These are phyloP conservation scores for Diaporthe destruens DNA, from an alignment of 2,329 filamentous ascomycete species.

Conservation along the genomic window DNA sequence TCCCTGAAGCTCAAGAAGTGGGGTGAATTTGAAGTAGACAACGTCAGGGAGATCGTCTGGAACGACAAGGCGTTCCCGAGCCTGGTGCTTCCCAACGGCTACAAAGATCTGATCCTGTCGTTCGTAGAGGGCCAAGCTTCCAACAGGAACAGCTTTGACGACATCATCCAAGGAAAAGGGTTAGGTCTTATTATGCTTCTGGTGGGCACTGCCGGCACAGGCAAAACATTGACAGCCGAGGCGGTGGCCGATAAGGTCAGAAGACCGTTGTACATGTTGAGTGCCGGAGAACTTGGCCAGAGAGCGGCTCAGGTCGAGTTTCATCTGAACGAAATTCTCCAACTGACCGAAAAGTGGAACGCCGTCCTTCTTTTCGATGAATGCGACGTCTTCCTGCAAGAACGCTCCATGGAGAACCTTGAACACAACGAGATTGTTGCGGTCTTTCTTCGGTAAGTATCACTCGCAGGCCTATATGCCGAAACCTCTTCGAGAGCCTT, in stretches of 20 bases:
- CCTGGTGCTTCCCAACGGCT: background rate
- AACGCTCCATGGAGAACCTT: background rate
- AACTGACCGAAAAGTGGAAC: background rate
- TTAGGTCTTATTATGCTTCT: constrained; percentile 52
- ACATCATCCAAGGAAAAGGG: constrained; percentile 52
- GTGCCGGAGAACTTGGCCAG: constrained; percentile 18
- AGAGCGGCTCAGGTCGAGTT: background rate
- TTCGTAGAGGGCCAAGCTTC: background rate
- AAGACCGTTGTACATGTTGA: background rate
- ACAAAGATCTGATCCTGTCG: background rate
- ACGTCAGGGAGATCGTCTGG: background rate
- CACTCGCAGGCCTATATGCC: too few species aligned
- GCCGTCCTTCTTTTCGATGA: constrained; percentile 24
- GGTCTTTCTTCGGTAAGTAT: constrained; percentile 2
- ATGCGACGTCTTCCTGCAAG: background rate
- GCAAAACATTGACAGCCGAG: constrained; percentile 54
- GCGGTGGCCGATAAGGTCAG: constrained; percentile 2
- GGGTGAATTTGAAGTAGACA: background rate
- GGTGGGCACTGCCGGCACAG: constrained; percentile 51
- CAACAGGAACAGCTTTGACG: constrained; percentile 45
- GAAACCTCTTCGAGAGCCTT: background rate
- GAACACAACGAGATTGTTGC: constrained; percentile 14
- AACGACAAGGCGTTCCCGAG: constrained; percentile 1
- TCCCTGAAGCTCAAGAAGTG: background rate
- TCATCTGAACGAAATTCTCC: background rate